phyloP scores from a whole-genome alignment of 345 rosid species.

The Brassica cretica region DNA sequence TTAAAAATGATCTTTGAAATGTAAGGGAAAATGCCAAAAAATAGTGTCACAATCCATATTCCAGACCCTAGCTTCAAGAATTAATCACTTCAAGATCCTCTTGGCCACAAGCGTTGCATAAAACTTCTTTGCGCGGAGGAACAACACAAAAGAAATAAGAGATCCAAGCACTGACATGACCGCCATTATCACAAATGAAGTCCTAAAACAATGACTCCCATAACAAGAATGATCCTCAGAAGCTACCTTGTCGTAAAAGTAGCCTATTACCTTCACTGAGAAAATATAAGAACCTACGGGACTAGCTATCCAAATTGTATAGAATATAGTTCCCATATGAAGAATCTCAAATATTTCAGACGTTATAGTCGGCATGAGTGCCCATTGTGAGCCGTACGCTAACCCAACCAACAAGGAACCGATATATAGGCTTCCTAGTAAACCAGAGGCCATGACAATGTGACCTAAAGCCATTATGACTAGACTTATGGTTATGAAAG shows the following conservation, averaged over 20 bases:
- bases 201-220: conserved; percentile 70
- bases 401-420: conserved; percentile 74
- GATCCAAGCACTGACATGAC: conserved; percentile 55
- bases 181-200: conserved; percentile 76
- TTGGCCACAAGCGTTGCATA: conserved; percentile 52
- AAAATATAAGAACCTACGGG: conserved; percentile 86
- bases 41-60: neutral
- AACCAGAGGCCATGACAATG: conserved; percentile 65
- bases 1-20: neutral
- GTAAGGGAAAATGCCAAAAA: neutral
- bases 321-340: conserved; percentile 79
- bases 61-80: neutral
- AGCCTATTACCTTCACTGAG: conserved; percentile 82
- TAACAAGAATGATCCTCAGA: conserved; percentile 53
- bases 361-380: conserved; percentile 75
- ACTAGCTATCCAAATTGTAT: conserved; percentile 77
- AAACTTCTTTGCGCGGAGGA: conserved; percentile 64
- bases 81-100: conserved; percentile 35
- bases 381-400: conserved; percentile 84
- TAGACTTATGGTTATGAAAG: conserved; percentile 66
- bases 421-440: conserved; percentile 55
- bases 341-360: conserved; percentile 69
- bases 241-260: conserved; percentile 60
- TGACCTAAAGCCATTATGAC: conserved; percentile 61
- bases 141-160: conserved; percentile 55